Base-by-base conservation (phyloP, 352 stramenopile species). In the Globisporangium alternatum region DNA sequence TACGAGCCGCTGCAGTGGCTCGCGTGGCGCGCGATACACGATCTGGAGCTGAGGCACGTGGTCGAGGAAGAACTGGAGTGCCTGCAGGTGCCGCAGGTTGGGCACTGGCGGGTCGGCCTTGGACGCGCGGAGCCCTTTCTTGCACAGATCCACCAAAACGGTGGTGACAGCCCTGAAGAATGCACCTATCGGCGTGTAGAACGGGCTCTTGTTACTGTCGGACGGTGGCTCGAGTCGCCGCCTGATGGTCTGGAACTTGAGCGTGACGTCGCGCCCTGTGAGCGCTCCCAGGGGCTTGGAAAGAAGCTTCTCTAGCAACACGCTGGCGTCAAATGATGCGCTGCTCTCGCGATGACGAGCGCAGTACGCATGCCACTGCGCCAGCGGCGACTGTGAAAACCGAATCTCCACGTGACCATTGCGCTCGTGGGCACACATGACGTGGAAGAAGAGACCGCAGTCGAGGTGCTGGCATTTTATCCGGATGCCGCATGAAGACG, bases 391-490 rank as follows among this genome's bases (percentile, higher is more conserved):
- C 52, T 72, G n/a, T 48, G 65, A 41, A 69, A 17, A 43, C 3
- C 25, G 44, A 30, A 66, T 70, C 53, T 86, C 77, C 19, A 88
- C 52, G 28, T 75, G 67, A 10, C 79, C 79, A 55, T 62, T 69
- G 31, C 35, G 25, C 13, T 65, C 60, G 69, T 79, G 74, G 25
- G 80, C 80, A 43, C 83, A 93, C 70, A 80, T 78, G 12, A 57
- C 77, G 52, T 93, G 83, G 59, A 93, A 93, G 67, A 79, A 86
- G n/a, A 67, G 66, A 0, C 61, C 66, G 43, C 83, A 93, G 37
- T 80, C 62, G 2, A 88, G 52, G 3, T 69, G 73, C 5, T 81
- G 81, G 56, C 83, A 93, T 60, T 87, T 80, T 57, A 91, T 75
- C 21, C 73, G 81, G 39, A 86, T 54, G 2, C 83, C 83, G 9